phyloP scores from a whole-genome alignment of 1,284 basidiomycete species.

The Cryptococcus wingfieldii region DNA sequence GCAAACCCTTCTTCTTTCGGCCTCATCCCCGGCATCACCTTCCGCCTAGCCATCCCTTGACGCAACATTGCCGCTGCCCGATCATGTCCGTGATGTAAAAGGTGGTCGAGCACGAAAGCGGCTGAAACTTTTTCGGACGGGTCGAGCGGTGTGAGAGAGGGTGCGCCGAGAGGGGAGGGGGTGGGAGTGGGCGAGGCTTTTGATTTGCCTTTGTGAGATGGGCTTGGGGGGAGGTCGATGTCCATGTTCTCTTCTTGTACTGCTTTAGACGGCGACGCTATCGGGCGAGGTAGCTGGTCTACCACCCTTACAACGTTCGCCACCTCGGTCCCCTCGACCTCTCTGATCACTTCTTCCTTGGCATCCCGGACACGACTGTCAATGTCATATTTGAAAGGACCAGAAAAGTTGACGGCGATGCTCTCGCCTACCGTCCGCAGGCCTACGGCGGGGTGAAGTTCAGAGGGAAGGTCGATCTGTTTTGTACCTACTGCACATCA shows the following conservation, averaged over 20 bases:
- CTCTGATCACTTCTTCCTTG: not conserved
- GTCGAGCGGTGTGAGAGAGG: constrained; percentile 3
- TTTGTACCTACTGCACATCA: not conserved
- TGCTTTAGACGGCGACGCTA: not conserved
- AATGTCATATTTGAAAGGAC: constrained; percentile 81
- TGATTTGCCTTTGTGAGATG: not conserved
- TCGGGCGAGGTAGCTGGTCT: constrained; percentile 2
- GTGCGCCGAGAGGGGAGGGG: not conserved
- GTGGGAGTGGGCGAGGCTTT: not conserved
- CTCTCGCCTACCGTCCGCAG: constrained; percentile 62
- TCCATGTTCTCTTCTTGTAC: not conserved
- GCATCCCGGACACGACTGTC: constrained; percentile 60
- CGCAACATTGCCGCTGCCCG: constrained; percentile 49
- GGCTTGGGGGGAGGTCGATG: not conserved
- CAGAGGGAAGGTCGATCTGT: not conserved
- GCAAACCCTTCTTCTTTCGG: not conserved
- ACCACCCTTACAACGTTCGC: constrained; percentile 8
- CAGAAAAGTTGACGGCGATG: constrained; percentile 66
- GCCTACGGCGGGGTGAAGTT: constrained; percentile 77
- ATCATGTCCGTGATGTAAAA: constrained; percentile 73
- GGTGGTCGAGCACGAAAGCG: constrained; percentile 69
- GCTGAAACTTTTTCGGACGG: constrained; percentile 52
- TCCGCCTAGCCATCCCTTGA: constrained; percentile 14
- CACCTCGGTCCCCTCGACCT: not conserved
- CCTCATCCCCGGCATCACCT: constrained; percentile 4